A percentile compares a stretch with the other conserved stretches of the same genome.
These are phyloP conservation scores for Botrytis deweyae DNA, from an alignment of 2,329 filamentous ascomycete genomes.

Conservation along the genomic window DNA sequence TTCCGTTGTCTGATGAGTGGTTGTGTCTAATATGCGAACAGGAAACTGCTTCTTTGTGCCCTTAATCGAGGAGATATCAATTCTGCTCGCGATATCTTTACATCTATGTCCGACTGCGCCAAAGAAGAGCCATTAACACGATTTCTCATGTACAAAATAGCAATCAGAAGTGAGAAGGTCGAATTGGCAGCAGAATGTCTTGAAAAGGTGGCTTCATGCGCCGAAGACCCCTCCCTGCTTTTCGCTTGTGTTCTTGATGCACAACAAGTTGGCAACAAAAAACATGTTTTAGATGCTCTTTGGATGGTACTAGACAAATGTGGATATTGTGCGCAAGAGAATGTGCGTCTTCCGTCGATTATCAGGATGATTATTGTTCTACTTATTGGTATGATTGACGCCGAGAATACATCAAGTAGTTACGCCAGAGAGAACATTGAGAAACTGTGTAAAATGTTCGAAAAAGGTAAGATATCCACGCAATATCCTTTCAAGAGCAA, in stretches of 20 bases:
- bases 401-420: conserved; percentile 4
- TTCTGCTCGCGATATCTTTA: conserved; percentile 55
- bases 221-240: conserved; percentile 61
- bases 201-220: conserved; percentile 52
- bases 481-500: neutral
- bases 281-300: conserved; percentile 58
- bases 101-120: conserved; percentile 56
- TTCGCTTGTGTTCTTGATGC: conserved; percentile 81
- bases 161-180: conserved; percentile 58
- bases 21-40: conserved; percentile 39
- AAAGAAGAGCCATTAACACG: conserved; percentile 64
- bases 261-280: conserved; percentile 61
- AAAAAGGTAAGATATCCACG: conserved; percentile 44
- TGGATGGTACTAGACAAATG: conserved; percentile 59
- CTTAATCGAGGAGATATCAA: conserved; percentile 57
- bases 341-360: conserved; percentile 61
- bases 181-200: conserved; percentile 64
- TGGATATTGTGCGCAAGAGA: conserved; percentile 47
- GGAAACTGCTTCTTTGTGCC: conserved; percentile 72
- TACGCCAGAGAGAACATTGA: conserved; percentile 34
- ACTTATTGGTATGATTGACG: conserved; percentile 46
- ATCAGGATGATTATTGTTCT: conserved; percentile 60
- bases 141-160: conserved; percentile 74
- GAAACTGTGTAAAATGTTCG: conserved; percentile 57
- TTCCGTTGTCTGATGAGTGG: conserved; percentile 1